Conservation (phyloP, 2,329 filamentous ascomycete genomes). For the Penicillium sp. region DNA sequence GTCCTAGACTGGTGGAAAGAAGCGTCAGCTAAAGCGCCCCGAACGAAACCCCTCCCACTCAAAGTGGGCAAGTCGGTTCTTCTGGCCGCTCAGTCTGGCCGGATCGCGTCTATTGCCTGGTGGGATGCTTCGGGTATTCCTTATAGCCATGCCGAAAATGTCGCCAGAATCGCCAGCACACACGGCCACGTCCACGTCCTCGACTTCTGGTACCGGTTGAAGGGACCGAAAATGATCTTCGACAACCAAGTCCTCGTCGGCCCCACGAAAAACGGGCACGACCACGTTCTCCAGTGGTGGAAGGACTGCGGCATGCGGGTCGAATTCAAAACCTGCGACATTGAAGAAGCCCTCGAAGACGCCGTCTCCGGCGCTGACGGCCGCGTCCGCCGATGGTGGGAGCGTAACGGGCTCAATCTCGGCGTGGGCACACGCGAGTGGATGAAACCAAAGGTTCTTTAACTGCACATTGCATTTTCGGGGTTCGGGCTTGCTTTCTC, state of each 20-base stretch:
- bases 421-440: slow-evolving; percentile 79
- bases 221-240: slow-evolving; percentile 71
- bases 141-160: slow-evolving; percentile 70
- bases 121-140: slow-evolving; percentile 79
- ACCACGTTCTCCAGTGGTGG: slow-evolving; percentile 89
- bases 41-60: slow-evolving; percentile 50
- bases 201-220: slow-evolving; percentile 71
- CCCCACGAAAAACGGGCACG: slow-evolving; percentile 79
- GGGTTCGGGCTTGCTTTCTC: slow-evolving; percentile 2
- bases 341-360: slow-evolving; percentile 90
- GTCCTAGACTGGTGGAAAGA: slow-evolving; percentile 93
- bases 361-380: slow-evolving; percentile 65
- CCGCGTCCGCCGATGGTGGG: slow-evolving; percentile 80
- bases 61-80: slow-evolving; percentile 81
- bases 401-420: slow-evolving; percentile 71
- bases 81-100: slow-evolving; percentile 76
- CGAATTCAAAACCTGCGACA: slow-evolving; percentile 91
- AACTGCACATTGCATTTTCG: slow-evolving; percentile 13
- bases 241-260: slow-evolving; percentile 78
- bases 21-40: slow-evolving; percentile 56
- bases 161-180: slow-evolving; percentile 76
- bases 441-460: slow-evolving; percentile 75
- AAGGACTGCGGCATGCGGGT: slow-evolving; percentile 65
- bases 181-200: slow-evolving; percentile 80
- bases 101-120: slow-evolving; percentile 72